These are phyloP conservation scores for Neurospora sp. DNA, from an alignment of 495 filamentous ascomycete species.

Conservation along the genomic window DNA sequence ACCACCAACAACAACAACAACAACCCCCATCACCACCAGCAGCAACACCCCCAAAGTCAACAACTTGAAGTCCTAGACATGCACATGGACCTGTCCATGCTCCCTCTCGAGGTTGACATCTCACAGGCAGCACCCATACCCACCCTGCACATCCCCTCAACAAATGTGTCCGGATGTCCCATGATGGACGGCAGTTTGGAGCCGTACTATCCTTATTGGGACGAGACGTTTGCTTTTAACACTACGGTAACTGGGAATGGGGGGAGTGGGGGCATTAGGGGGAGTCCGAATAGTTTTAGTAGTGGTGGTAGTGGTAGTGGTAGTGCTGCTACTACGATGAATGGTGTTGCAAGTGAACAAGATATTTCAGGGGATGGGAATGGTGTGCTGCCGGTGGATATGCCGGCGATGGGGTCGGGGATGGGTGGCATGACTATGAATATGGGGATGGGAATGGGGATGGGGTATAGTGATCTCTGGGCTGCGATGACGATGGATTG, in stretches of 20 bases:
- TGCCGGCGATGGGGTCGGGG: constrained; percentile 28
- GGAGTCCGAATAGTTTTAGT: not conserved
- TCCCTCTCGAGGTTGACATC: not conserved
- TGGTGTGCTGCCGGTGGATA: constrained; percentile 22
- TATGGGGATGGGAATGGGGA: not conserved
- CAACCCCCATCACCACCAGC: not conserved
- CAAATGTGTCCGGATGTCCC: constrained; percentile 22
- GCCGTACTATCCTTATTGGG: constrained; percentile 30
- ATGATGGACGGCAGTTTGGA: constrained; percentile 39
- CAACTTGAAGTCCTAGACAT: not conserved
- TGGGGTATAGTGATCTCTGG: constrained; percentile 12
- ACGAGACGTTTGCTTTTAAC: constrained; percentile 17
- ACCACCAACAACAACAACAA: not conserved
- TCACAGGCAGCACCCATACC: not conserved
- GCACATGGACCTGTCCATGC: not conserved
- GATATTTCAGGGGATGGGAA: not conserved
- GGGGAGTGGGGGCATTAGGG: not conserved
- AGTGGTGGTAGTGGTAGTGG: not conserved
- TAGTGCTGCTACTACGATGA: not conserved
- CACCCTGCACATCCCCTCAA: constrained; percentile 2
- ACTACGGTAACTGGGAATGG: too few species aligned
- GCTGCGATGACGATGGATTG: constrained; percentile 14
- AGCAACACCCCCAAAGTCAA: not conserved
- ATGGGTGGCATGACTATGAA: not conserved
- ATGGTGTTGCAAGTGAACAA: not conserved